These are phyloP conservation scores for Termitomyces sp. DNA, from an alignment of 768 basidiomycete genomes.

Conservation along the genomic window DNA sequence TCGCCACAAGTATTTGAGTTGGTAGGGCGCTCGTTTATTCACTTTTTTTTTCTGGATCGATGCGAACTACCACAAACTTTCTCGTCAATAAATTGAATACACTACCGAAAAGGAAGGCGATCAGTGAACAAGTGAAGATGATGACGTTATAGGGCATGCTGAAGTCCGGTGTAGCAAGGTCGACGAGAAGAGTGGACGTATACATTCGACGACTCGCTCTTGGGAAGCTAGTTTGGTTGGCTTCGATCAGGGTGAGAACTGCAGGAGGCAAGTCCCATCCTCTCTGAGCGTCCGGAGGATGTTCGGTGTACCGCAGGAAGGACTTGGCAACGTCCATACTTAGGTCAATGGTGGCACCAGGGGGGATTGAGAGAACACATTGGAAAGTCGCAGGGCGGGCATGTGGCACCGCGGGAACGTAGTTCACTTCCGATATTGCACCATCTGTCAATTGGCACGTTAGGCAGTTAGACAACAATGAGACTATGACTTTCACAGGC, in stretches of 20 bases:
- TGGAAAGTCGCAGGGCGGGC: conserved; percentile 78
- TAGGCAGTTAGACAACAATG: not conserved
- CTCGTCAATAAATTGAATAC: conserved; percentile 85
- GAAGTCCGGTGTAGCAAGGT: conserved; percentile 98
- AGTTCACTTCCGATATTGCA: conserved; percentile 60
- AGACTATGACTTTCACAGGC: not conserved
- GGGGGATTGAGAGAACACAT: conserved; percentile 63
- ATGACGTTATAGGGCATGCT: conserved; percentile 99
- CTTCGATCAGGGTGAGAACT: conserved; percentile 49
- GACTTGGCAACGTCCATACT: conserved; percentile 75
- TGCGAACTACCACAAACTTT: conserved; percentile 58
- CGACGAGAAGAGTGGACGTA: conserved; percentile 76
- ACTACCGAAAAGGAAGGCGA: conserved; percentile 91
- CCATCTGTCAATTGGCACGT: conserved; percentile 39
- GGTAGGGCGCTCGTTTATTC: not conserved
- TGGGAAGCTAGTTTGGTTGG: conserved; percentile 13
- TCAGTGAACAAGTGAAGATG: conserved; percentile 88
- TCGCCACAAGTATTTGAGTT: not conserved
- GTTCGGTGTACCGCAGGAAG: conserved; percentile 91
- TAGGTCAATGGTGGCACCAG: conserved; percentile 57
- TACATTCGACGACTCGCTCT: conserved; percentile 49
- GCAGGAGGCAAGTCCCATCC: conserved; percentile 93
- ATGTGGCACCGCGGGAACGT: conserved; percentile 63
- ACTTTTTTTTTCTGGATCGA: conserved; percentile 17
- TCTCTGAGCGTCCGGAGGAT: conserved; percentile 91